Evolutionary conservation across 1,284 basidiomycete genomes (phyloP).

Genomic region (Cystobasidium slooffiae): DNA sequence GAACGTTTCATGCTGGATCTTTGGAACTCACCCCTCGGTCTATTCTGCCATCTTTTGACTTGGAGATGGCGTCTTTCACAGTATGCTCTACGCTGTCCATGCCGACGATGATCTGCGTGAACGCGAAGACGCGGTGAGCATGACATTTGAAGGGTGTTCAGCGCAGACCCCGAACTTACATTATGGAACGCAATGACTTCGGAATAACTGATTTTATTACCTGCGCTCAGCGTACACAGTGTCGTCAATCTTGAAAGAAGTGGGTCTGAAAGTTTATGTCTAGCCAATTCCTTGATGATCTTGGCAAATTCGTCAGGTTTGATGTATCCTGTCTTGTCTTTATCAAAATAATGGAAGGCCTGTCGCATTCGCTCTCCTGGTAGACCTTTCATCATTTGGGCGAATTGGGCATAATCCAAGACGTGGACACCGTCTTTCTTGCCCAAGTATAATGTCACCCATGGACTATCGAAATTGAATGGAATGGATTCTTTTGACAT

Average conservation of each 20-base stretch:
- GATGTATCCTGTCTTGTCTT: slow-evolving; percentile 88
- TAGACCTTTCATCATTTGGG: slow-evolving; percentile 74
- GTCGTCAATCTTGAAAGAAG: slow-evolving; percentile 88
- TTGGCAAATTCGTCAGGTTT: slow-evolving; percentile 86
- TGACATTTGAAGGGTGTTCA: slow-evolving; percentile 11
- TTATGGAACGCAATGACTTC: slow-evolving; percentile 96
- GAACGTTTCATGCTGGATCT: neutral
- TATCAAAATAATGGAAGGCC: slow-evolving; percentile 86
- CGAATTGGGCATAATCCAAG: slow-evolving; percentile 73
- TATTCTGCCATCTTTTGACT: slow-evolving; percentile 88
- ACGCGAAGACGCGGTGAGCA: slow-evolving; percentile 19
- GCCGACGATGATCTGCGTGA: slow-evolving; percentile 62
- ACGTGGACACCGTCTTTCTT: slow-evolving; percentile 86
- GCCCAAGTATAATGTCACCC: slow-evolving; percentile 91
- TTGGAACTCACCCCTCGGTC: slow-evolving; percentile 63
- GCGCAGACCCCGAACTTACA: slow-evolving; percentile 59
- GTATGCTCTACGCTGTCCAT: slow-evolving; percentile 90
- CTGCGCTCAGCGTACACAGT: slow-evolving; percentile 80
- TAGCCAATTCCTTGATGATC: slow-evolving; percentile 92
- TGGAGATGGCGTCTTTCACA: slow-evolving; percentile 79
- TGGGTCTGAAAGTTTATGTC: slow-evolving; percentile 89
- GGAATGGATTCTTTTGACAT: slow-evolving; percentile 81
- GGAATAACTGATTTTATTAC: slow-evolving; percentile 87
- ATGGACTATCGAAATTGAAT: slow-evolving; percentile 92
- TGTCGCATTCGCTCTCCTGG: slow-evolving; percentile 93